phyloP scores from a whole-genome alignment of 768 basidiomycete species.

The Termitomyces sp. region DNA sequence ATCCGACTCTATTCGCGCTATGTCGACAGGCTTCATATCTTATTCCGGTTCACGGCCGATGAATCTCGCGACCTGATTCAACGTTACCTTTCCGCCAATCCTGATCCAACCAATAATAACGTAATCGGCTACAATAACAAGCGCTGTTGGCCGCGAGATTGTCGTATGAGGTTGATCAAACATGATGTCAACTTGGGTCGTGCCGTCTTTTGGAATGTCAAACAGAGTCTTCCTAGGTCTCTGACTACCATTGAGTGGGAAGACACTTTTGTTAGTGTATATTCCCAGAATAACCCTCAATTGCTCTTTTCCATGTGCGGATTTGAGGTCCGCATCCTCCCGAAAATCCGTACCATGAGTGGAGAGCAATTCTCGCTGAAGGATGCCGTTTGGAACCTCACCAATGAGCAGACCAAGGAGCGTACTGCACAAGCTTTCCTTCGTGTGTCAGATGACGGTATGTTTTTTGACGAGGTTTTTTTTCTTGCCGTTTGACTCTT shows the following conservation, averaged over 20 bases:
- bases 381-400: conserved; percentile 95
- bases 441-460: conserved; percentile 93
- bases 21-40: conserved; percentile 89
- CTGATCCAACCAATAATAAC: conserved; percentile 98
- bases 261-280: conserved; percentile 95
- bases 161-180: conserved; percentile 98
- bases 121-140: conserved; percentile 99
- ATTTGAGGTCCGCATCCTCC: conserved; percentile 97
- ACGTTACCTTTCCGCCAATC: conserved; percentile 94
- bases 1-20: conserved; percentile 97
- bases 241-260: conserved; percentile 99
- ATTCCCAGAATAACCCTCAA: conserved; percentile 96
- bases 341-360: conserved; percentile 91
- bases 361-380: conserved; percentile 97
- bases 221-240: conserved; percentile 92
- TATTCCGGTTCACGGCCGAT: conserved; percentile 97
- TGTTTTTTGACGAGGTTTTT: not conserved
- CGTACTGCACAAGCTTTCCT: conserved; percentile 97
- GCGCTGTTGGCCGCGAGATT: conserved; percentile 98
- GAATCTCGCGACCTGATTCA: conserved; percentile 97
- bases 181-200: conserved; percentile 98
- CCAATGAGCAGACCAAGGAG: conserved; percentile 96
- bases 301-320: conserved; percentile 97
- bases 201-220: conserved; percentile 99
- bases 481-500: not conserved